Evolutionary conservation across 306 rosid species (phyloP).

Genomic region (Corylus avellana): DNA sequence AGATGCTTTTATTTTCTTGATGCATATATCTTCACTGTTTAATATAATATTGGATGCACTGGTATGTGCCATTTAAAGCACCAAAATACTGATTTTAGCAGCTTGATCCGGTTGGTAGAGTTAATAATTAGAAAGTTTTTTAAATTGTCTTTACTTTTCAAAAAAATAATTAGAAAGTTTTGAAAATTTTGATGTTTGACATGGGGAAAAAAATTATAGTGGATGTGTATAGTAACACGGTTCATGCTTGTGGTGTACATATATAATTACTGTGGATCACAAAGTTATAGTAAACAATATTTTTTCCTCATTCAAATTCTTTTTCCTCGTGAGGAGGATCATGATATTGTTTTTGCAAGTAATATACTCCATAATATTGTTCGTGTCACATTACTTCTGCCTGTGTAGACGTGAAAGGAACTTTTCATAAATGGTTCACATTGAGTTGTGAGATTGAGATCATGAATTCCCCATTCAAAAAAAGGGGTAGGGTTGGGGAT

Average conservation of each 20-base stretch:
- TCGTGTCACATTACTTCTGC: no score
- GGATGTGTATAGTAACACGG: not conserved
- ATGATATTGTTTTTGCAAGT: no score
- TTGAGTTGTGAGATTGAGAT: no score
- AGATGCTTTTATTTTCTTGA: not conserved
- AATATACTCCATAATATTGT: no score
- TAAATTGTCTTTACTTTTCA: no score
- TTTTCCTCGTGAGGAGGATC: no score
- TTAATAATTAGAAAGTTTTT: not conserved
- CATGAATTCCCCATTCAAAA: no score
- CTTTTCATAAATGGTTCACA: no score
- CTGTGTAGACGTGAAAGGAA: no score
- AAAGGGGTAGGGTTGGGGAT: no score
- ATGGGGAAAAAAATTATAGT: not conserved
- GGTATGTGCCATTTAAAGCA: not conserved
- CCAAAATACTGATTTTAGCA: not conserved
- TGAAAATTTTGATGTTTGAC: not conserved
- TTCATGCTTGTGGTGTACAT: not conserved
- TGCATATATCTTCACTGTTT: not conserved
- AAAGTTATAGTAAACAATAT: not conserved
- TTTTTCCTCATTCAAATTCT: not conserved
- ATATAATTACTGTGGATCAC: not conserved
- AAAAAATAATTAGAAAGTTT: not conserved
- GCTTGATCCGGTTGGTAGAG: not conserved
- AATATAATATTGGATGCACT: not conserved